Conservation (phyloP, 805 yeast genomes). For the Hanseniaspora lindneri region DNA sequence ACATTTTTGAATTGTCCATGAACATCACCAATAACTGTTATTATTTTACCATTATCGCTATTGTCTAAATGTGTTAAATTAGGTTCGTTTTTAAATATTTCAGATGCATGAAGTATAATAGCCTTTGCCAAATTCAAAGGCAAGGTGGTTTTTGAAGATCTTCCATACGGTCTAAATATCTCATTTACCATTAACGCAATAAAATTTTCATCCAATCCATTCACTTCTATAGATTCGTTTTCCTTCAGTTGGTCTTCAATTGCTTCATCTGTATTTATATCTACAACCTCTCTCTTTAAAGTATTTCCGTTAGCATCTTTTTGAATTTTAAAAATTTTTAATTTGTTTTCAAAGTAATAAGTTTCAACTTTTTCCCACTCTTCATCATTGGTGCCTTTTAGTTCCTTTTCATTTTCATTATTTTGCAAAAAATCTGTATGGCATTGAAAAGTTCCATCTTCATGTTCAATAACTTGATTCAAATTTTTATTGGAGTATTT, state of each 20-base stretch:
- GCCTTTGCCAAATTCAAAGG: constrained; percentile 80
- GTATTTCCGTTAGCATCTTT: constrained; percentile 23
- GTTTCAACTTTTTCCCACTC: constrained; percentile 9
- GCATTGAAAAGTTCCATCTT: neutral
- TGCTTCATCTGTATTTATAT: neutral
- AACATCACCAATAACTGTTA: constrained; percentile 93
- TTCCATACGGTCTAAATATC: constrained; percentile 33
- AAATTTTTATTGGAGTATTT: neutral
- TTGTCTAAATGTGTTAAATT: constrained; percentile 54
- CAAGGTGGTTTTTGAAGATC: constrained; percentile 50
- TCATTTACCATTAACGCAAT: constrained; percentile 50
- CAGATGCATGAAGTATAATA: constrained; percentile 59
- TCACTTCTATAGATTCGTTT: constrained; percentile 25
- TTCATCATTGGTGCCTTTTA: neutral
- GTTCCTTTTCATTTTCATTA: constrained; percentile 4
- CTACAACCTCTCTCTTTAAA: neutral
- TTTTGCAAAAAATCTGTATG: constrained; percentile 5
- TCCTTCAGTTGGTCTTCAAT: constrained; percentile 18
- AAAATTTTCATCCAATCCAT: constrained; percentile 42
- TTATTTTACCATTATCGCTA: constrained; percentile 20
- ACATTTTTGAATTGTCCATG: constrained; percentile 95
- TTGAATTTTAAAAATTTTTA: constrained; percentile 34
- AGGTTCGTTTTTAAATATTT: constrained; percentile 51
- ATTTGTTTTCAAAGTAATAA: constrained; percentile 22
- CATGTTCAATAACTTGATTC: constrained; percentile 3